Evolutionary conservation across 179 eudicot species (phyloP).

Genomic region (Corrigiola litoralis): DNA sequence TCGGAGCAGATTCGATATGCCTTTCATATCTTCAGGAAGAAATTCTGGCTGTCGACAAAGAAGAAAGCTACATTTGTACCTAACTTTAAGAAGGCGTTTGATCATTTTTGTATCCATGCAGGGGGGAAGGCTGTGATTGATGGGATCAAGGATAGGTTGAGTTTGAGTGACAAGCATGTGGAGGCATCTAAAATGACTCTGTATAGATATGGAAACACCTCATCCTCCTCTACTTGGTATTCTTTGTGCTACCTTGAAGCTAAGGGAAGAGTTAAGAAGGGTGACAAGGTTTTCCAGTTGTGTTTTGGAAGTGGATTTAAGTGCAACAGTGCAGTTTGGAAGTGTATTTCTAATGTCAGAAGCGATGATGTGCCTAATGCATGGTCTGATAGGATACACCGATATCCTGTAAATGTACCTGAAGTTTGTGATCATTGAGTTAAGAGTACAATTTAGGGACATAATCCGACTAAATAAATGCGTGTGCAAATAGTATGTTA

Average conservation of each 20-base stretch:
- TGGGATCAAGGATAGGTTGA: slow-evolving; percentile 30
- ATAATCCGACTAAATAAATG: too few species aligned
- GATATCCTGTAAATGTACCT: slow-evolving; percentile 40
- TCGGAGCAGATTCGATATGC: slow-evolving; percentile 35
- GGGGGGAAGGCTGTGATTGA: slow-evolving; percentile 53
- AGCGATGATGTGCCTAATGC: slow-evolving; percentile 27
- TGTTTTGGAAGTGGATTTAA: slow-evolving; percentile 56
- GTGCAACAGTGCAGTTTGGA: slow-evolving; percentile 61
- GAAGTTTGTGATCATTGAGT: slow-evolving; percentile 34
- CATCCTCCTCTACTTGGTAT: slow-evolving; percentile 56
- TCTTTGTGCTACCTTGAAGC: slow-evolving; percentile 48
- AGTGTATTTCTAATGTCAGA: slow-evolving; percentile 24
- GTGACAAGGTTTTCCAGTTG: slow-evolving; percentile 42
- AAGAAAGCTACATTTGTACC: slow-evolving; percentile 29
- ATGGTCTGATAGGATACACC: slow-evolving; percentile 44
- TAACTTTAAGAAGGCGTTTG: slow-evolving; percentile 36
- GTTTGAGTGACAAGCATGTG: slow-evolving; percentile 27
- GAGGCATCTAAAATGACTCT: slow-evolving; percentile 53
- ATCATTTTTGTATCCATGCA: slow-evolving; percentile 49
- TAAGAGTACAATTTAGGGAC: too few species aligned
- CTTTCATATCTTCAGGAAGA: slow-evolving; percentile 11
- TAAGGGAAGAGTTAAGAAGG: slow-evolving; percentile 43
- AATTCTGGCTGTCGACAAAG: slow-evolving; percentile 19
- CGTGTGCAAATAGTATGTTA: too few species aligned
- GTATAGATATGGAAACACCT: slow-evolving; percentile 46